These are phyloP conservation scores for Nepenthes alata DNA, from an alignment of 179 eudicot species.

Conservation along the genomic window DNA sequence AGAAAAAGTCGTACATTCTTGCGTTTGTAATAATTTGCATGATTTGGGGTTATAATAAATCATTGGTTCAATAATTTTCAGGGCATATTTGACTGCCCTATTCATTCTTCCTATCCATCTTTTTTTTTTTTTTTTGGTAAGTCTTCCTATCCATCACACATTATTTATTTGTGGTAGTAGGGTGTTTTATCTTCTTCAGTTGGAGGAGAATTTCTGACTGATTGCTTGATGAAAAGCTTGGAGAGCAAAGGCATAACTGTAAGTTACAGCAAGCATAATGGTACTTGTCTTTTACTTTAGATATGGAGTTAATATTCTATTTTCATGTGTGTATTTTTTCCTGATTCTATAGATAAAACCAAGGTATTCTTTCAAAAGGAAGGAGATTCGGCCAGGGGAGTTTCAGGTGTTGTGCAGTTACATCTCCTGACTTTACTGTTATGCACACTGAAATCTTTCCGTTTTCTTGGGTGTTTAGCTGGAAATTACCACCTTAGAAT, in stretches of 20 bases:
- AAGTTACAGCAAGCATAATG: conserved; percentile 17
- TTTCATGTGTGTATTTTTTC: background rate
- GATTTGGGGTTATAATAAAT: background rate
- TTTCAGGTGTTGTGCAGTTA: conserved; percentile 56
- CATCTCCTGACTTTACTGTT: conserved; percentile 1
- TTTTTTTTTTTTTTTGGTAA: background rate
- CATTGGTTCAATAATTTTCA: background rate
- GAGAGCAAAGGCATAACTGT: conserved; percentile 89
- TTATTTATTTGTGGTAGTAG: conserved; percentile 21
- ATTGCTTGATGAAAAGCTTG: conserved; percentile 93
- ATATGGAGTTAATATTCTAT: background rate
- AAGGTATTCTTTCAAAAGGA: conserved; percentile 87
- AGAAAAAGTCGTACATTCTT: no score
- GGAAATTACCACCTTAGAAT: no score
- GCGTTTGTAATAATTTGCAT: background rate
- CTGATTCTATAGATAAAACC: conserved; percentile 62
- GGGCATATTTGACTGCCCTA: background rate
- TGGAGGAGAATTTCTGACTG: conserved; percentile 89
- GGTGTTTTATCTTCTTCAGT: conserved; percentile 78
- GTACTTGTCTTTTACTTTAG: background rate
- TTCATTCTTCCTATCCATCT: background rate
- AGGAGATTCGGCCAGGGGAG: conserved; percentile 89
- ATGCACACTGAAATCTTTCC: no score
- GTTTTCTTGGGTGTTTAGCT: no score
- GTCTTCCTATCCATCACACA: background rate